Percentiles rank a stretch among this genome's conserved stretches.
Conservation (phyloP, 2,329 filamentous ascomycete genomes). For the Xylariaceae sp. region DNA sequence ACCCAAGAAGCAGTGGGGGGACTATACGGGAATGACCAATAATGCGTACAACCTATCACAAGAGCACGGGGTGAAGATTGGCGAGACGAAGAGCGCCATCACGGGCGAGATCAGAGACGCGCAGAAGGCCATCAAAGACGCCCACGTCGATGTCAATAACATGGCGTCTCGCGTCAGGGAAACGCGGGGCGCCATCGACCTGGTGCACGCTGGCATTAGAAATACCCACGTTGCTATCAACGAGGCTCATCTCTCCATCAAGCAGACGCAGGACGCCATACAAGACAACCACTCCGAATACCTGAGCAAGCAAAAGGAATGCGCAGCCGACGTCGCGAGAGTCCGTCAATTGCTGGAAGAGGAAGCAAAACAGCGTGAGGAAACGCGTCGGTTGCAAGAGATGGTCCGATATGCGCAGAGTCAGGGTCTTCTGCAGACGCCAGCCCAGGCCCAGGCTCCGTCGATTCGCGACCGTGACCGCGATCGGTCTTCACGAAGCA, state of each 20-base stretch:
- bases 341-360: conserved; percentile 25
- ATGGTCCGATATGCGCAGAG: conserved; percentile 24
- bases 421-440: conserved; percentile 21
- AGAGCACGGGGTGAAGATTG: conserved; percentile 21
- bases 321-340: conserved; percentile 23
- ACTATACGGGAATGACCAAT: conserved; percentile 20
- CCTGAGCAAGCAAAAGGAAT: conserved; percentile 22
- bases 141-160: conserved; percentile 15
- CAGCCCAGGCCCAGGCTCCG: conserved; percentile 11
- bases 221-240: conserved; percentile 19
- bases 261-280: conserved; percentile 22
- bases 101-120: conserved; percentile 19
- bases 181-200: conserved; percentile 17
- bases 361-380: conserved; percentile 25
- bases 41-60: conserved; percentile 14
- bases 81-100: conserved; percentile 9
- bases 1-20: conserved; percentile 22
- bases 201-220: conserved; percentile 6
- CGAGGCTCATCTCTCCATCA: conserved; percentile 20
- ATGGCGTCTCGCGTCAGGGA: conserved; percentile 17
- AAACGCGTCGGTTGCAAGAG: conserved; percentile 20
- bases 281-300: conserved; percentile 21
- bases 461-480: not conserved
- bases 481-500: conserved; percentile 16
- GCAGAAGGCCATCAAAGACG: conserved; percentile 19